Percentiles rank a stretch among this genome's conserved stretches.
Conservation (phyloP, 306 rosid genomes). For the Alnus rubra region DNA sequence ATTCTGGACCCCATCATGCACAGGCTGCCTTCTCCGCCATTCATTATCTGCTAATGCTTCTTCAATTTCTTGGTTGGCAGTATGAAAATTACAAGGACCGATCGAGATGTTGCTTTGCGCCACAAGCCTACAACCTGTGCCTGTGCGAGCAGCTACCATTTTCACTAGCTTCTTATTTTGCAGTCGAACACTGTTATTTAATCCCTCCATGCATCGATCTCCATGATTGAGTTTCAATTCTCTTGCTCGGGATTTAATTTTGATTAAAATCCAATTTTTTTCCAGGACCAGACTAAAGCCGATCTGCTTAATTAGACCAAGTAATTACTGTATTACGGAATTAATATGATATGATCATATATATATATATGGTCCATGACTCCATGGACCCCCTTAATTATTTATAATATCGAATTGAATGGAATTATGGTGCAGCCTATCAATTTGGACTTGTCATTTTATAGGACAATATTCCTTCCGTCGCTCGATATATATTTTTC, state of each 20-base stretch:
- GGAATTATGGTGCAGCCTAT: constrained; percentile 20
- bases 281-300: neutral
- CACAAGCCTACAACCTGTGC: too few relatives aligned
- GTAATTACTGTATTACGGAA: constrained; percentile 1
- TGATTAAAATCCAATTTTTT: neutral
- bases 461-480: neutral
- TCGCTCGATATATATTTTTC: neutral
- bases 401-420: constrained; percentile 31
- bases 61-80: neutral
- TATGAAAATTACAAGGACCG: neutral
- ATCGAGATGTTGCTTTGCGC: too few relatives aligned
- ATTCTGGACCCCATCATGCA: constrained; percentile 26
- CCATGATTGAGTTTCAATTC: too few relatives aligned
- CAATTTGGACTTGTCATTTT: constrained; percentile 36
- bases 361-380: too few relatives aligned
- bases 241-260: too few relatives aligned
- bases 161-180: neutral
- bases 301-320: neutral
- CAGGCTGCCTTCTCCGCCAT: constrained; percentile 29
- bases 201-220: too few relatives aligned
- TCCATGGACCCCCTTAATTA: constrained; percentile 42
- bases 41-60: neutral
- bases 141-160: too few relatives aligned
- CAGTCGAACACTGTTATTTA: too few relatives aligned
- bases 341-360: constrained; percentile 1